Evolutionary conservation across 371 early-diverging fungal genomes (phyloP).

Genomic region (Entomophthora muscae): DNA sequence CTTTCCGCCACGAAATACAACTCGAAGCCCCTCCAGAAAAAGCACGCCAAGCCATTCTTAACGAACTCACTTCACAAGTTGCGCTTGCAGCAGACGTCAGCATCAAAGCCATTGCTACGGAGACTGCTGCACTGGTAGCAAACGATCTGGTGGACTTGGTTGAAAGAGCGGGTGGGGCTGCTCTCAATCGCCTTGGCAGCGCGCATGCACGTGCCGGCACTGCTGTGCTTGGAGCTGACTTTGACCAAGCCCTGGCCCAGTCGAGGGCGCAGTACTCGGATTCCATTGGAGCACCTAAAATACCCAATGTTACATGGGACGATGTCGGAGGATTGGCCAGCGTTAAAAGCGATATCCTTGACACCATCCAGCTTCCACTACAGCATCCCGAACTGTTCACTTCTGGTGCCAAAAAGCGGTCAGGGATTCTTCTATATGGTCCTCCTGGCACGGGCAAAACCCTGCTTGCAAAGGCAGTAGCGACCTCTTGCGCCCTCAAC

Average conservation of each 20-base stretch:
- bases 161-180: slow-evolving; percentile 42
- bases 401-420: slow-evolving; percentile 91
- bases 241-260: slow-evolving; percentile 55
- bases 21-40: slow-evolving; percentile 57
- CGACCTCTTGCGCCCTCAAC: slow-evolving; percentile 92
- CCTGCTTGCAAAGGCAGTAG: slow-evolving; percentile 98
- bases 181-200: slow-evolving; percentile 31
- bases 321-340: slow-evolving; percentile 98
- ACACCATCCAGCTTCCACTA: slow-evolving; percentile 96
- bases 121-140: slow-evolving; percentile 80
- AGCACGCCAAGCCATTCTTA: slow-evolving; percentile 38
- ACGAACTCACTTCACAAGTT: slow-evolving; percentile 24
- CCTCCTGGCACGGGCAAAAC: slow-evolving; percentile 99
- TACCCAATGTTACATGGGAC: slow-evolving; percentile 93
- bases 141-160: slow-evolving; percentile 66
- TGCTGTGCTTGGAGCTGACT: slow-evolving; percentile 50
- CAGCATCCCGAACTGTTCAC: slow-evolving; percentile 95
- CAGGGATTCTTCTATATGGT: slow-evolving; percentile 87
- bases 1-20: slow-evolving; percentile 54
- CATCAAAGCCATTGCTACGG: slow-evolving; percentile 49
- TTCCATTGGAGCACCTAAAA: slow-evolving; percentile 90
- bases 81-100: slow-evolving; percentile 61
- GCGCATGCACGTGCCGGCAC: slow-evolving; percentile 35
- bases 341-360: slow-evolving; percentile 93
- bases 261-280: slow-evolving; percentile 75